These are phyloP conservation scores for Pythium aristosporum DNA, from an alignment of 352 stramenopile species.

Conservation along the genomic window DNA sequence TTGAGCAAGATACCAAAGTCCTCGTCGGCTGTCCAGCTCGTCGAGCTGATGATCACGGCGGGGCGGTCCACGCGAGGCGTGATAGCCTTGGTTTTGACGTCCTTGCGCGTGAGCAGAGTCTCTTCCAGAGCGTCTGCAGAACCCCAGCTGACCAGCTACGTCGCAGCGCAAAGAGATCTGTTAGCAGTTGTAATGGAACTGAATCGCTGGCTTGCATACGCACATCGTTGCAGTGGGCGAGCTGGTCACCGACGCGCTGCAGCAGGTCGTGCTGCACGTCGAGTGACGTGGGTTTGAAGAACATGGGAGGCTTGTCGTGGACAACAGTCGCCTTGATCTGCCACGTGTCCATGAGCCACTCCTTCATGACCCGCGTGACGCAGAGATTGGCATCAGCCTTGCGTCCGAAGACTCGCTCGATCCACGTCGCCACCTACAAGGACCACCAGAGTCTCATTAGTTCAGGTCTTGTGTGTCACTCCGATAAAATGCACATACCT, in stretches of 20 bases:
- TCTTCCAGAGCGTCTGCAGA: slow-evolving; percentile 29
- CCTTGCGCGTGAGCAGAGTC: slow-evolving; percentile 60
- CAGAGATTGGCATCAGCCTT: slow-evolving; percentile 95
- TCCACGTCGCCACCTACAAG: slow-evolving; percentile 70
- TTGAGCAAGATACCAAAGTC: slow-evolving; percentile 97
- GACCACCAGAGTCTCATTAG: neutral
- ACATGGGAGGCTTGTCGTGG: slow-evolving; percentile 94
- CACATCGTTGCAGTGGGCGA: slow-evolving; percentile 76
- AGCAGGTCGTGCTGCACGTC: slow-evolving; percentile 92
- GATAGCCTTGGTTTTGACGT: slow-evolving; percentile 27
- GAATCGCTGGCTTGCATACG: slow-evolving; percentile 5
- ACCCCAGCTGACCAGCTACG: slow-evolving; percentile 26
- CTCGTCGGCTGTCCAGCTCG: slow-evolving; percentile 99
- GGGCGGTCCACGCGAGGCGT: slow-evolving; percentile 51
- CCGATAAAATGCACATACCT: slow-evolving; percentile 32
- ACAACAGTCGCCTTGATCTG: slow-evolving; percentile 85
- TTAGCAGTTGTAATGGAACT: neutral
- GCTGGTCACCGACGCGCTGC: slow-evolving; percentile 62
- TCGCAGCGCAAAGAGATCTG: neutral
- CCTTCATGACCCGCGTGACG: slow-evolving; percentile 96
- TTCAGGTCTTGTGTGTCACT: neutral
- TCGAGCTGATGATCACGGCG: slow-evolving; percentile 92
- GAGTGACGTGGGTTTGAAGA: slow-evolving; percentile 90
- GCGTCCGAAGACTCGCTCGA: slow-evolving; percentile 89
- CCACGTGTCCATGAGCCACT: slow-evolving; percentile 91